Base-by-base conservation (phyloP, 2,329 filamentous ascomycete genomes). In the Aspergillus flavus region DNA sequence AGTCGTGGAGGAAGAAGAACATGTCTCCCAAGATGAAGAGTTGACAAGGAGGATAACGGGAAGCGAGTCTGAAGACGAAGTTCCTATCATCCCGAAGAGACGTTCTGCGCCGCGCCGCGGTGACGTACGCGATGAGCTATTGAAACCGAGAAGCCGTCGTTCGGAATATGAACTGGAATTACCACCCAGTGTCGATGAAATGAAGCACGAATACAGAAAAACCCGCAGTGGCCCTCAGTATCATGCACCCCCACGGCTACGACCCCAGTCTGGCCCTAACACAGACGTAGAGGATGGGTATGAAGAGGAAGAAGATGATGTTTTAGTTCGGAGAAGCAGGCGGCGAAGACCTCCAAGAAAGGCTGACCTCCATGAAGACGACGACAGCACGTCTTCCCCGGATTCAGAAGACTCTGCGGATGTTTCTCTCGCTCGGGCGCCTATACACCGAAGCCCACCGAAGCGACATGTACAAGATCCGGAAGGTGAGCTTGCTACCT, bases 361-460 rank as follows among this genome's bases (percentile, higher is more conserved):
- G 11, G 64, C 65, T 9, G 65, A 67, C 30, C 74, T 82, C 53
- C 70, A 71, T 19, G 77, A 80, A 60, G 79, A 82, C 62, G 74
- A 82, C 59, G 75, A 41, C n/a, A 32, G 12, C 26, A 43, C 53
- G 39, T 64, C 65, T 10, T 66, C 61, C 28, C 58, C 81, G 19
- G 76, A 83, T 23, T 82, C 84, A 4, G 84, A 86, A 23, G 86
- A 87, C 56, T 76, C 79, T 55, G 79, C 81, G 10, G 83, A 85
- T 52, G 88, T 91, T 52, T 89, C 95, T 71, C 86, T 88, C 48
- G 89, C 89, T 16, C 63, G 28, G n/a, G 56, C 43, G 23, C 93
- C 90, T 0, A 92, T 96, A 69, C 91, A 94, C 78, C 88, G 94
- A 72, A 92, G 97, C 74, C 89, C 96, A 63, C 94, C 96, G 68